These are phyloP conservation scores for Backusella psychrophila DNA, from an alignment of 192 early-diverging fungal species.

Conservation along the genomic window DNA sequence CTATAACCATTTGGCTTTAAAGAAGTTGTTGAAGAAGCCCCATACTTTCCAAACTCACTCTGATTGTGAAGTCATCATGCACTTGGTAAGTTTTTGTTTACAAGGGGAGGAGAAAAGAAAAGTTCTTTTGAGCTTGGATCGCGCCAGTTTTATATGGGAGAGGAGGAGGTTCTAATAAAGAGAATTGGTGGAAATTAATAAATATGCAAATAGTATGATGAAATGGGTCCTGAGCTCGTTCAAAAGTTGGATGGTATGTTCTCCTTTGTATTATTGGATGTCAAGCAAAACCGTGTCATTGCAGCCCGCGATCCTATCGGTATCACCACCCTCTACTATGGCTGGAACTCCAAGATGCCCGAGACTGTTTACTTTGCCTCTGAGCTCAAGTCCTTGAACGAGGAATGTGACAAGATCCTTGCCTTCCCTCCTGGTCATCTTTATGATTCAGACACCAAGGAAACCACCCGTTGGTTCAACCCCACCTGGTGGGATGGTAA, in stretches of 20 bases:
- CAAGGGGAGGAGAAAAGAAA: not conserved
- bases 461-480: constrained; percentile 86
- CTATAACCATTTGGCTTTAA: constrained; percentile 93
- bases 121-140: not conserved
- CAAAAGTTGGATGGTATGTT: constrained; percentile 95
- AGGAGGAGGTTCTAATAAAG: not conserved
- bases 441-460: constrained; percentile 75
- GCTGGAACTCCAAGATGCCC: constrained; percentile 79
- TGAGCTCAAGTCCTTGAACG: constrained; percentile 94
- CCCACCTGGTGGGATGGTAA: constrained; percentile 86
- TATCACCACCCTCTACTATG: constrained; percentile 97
- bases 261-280: constrained; percentile 90
- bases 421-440: constrained; percentile 97
- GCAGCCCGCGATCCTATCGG: constrained; percentile 98
- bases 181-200: constrained; percentile 8
- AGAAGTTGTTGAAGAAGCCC: constrained; percentile 67
- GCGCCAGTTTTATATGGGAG: not conserved
- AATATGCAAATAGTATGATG: constrained; percentile 65
- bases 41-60: constrained; percentile 92
- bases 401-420: constrained; percentile 96
- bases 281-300: constrained; percentile 74
- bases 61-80: constrained; percentile 96
- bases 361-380: constrained; percentile 90
- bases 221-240: constrained; percentile 80
- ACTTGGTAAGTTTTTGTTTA: constrained; percentile 62